Base-by-base conservation (phyloP, 2,329 filamentous ascomycete species). In the Fonsecaea nubica region DNA sequence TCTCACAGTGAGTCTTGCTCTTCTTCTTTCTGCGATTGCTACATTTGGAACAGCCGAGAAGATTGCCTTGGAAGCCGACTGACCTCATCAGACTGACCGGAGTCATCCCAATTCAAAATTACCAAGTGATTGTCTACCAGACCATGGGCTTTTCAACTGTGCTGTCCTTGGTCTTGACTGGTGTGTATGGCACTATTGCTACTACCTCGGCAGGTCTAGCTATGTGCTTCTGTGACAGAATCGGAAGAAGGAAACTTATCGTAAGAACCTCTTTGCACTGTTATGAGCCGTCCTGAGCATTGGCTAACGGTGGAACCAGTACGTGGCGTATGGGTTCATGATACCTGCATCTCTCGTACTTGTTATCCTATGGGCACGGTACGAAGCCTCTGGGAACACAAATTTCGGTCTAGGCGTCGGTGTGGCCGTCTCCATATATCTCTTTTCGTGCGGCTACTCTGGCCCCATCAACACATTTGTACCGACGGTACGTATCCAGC, bases 31-130 rank as follows among this genome's bases (percentile, higher is more conserved):
- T 35, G 33, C 33, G 33, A 35, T 35, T 35, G 33, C 33, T 35
- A 35, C 33, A 9, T 35, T 35, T 35, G 33, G 33, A 35, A 35
- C 33, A 35, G 33, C 33, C 9, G 33, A 35, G 33, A 35, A 35
- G 33, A 35, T 35, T 35, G 33, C 33, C 33, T 9, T 35, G 33
- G 33, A 35, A 35, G 33, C 33, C 33, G 33, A 35, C 36, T 25
- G 56, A 48, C 40, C 21, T 35, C 15, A 42, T 35, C 18, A 58
- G 56, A 18, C 30, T 58, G 56, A 58, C 61, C 10, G 61, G 61
- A n/a, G 90, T 96, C 81, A 96, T 96, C 85, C 96, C 94, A 81
- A 92, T 95, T 84, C 95, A 93, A 83, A 91, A 92, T 82, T 92
- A 35, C 93, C 91, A 35, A 88, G 90, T 87, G 75, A 92, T 94